Base-by-base conservation (phyloP, 1,139 yeast species). In the Saccharomyces uvarum region DNA sequence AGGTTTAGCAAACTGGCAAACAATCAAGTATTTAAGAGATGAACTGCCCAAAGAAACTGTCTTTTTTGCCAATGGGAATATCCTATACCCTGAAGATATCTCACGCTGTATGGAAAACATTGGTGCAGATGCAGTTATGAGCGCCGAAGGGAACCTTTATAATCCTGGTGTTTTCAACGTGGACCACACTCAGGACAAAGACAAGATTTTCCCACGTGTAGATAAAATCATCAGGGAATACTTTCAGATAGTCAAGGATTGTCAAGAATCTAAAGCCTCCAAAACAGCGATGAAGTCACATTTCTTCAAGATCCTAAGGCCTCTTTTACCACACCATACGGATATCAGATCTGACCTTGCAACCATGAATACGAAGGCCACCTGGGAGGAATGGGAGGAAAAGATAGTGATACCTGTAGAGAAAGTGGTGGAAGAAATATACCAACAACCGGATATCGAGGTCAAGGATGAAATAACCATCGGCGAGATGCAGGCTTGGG, bases 1-100 rank as follows among this genome's bases (percentile, higher is more conserved):
- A 0, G 99, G 99, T 0, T 73, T 95, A 52, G 99, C 99, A 1
- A 91, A 93, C 73, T 93, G 99, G 98, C 78, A 82, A 29, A 78
- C 85, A 31, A 79, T 95, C 58, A 80, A 77, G 61, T 88, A 82
- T 67, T 70, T 95, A 47, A 76, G 95, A 52, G 95, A 90, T 44
- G 86, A 88, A 60, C 75, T 93, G 52, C 96, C 97, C 0, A 65
- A 73, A 42, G 95, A 84, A 53, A 89, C 95, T 7, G 97, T 93
- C 0, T 86, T 93, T 65, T 88, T 93, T 67, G 88, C 97, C 41
- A 95, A 95, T 70, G 99, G 99, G 2, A 93, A 93, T 70, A 81
- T 93, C 16, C 73, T 93, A 49, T 91, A 93, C 64, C 88, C 95
- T 0, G 85, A 84, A 52, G 97, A 93, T 67, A 75, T 90, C 19